Evolutionary conservation across 805 yeast genomes (phyloP), one percentile per base, ranked within the genome.

Genomic region (Myxozyma nipponensis): DNA sequence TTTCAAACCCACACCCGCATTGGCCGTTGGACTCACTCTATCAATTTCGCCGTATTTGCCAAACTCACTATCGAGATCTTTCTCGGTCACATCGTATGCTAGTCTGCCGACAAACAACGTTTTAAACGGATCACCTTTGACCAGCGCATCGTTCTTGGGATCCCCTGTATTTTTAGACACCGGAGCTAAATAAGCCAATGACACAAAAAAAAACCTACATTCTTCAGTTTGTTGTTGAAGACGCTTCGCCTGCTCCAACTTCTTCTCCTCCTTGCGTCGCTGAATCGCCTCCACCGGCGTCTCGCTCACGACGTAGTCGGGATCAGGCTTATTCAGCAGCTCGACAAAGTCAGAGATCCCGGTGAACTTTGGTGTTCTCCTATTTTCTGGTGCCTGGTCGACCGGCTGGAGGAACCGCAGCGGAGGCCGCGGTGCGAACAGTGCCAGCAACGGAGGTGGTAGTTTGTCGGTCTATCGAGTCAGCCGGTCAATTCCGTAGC

Each of bases 41-140:
- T 84, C 90, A 25, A 91, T 79, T 4, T 77, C 76, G 0, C 97
- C 98, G 69, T 72, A 88, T 53, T 71, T 72, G 23, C 75, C 66
- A 58, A 88, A 84, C 35, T 71, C 75, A 49, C 76, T 75, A 35
- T 81, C 82, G 26, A 91, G 65, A 42, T 88, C 93, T 9, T 80
- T 65, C 61, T 88, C 96, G 0, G 79, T 77, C 9, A 78, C 69
- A 2, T 70, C 68, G 62, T 84, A 89, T 42, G 79, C 79, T 40
- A 91, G 68, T 46, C 97, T 71, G 0, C 84, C 83, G 4, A 91
- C 75, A 64, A 93, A 88, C 2, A 91, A 73, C 0, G 97, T 91
- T 52, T 74, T 72, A 62, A 76, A 81, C 1, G 96, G 95, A 62
- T 88, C 95, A 1, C 84, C 84, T 18, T 69, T 66, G 13, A 81